Percentiles rank a stretch among this genome's conserved stretches.
These are phyloP conservation scores for Boechera stricta DNA, from an alignment of 345 rosid genomes.

Conservation along the genomic window DNA sequence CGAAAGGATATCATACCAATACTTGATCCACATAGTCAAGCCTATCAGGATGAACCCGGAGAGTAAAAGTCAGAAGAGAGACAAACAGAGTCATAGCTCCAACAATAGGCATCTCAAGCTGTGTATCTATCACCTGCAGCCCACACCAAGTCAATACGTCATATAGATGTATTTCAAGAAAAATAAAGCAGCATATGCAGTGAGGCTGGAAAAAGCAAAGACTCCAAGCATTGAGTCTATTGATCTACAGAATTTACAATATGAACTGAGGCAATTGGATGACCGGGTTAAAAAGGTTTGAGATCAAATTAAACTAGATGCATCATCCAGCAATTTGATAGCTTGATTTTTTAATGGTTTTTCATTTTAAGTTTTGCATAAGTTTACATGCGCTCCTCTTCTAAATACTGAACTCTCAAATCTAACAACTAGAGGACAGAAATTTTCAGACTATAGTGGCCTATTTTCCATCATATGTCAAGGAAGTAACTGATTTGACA, in stretches of 20 bases:
- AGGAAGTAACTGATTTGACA: not conserved
- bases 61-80: constrained; percentile 87
- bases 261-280: constrained; percentile 19
- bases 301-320: constrained; percentile 16
- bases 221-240: constrained; percentile 15
- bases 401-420: constrained; percentile 6
- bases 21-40: constrained; percentile 96
- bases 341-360: constrained; percentile 1
- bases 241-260: constrained; percentile 8
- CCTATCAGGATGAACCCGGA: constrained; percentile 89
- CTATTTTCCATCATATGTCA: constrained; percentile 5
- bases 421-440: constrained; percentile 10
- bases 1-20: constrained; percentile 62
- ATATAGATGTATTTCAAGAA: constrained; percentile 19
- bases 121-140: constrained; percentile 81
- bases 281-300: not conserved
- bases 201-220: constrained; percentile 14
- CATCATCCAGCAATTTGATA: constrained; percentile 14
- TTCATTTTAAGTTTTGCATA: not conserved
- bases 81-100: constrained; percentile 84
- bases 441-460: constrained; percentile 19
- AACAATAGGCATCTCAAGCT: constrained; percentile 81
- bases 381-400: constrained; percentile 1
- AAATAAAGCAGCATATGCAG: constrained; percentile 4
- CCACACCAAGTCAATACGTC: constrained; percentile 29